Evolutionary conservation across 768 basidiomycete genomes (phyloP).

Genomic region (Tulasnella sp.): DNA sequence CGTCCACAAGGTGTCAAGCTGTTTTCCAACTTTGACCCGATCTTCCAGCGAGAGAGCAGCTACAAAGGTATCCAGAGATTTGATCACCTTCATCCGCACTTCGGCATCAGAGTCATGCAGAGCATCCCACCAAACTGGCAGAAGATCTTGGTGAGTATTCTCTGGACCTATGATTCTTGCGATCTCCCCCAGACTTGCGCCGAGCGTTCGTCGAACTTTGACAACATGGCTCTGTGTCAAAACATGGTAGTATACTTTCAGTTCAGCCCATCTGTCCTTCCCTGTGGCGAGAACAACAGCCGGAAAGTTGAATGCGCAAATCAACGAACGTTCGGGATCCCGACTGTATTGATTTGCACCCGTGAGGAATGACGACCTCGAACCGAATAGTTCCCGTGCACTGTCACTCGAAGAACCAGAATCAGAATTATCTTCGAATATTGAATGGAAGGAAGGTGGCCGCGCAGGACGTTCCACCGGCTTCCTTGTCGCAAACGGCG

Average conservation of each 20-base stretch:
- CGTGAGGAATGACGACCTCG: background rate
- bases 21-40: constrained; percentile 31
- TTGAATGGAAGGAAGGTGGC: background rate
- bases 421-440: constrained; percentile 13
- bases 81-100: constrained; percentile 57
- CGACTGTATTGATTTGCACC: constrained; percentile 16
- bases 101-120: constrained; percentile 43
- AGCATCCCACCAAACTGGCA: constrained; percentile 55
- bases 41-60: constrained; percentile 36
- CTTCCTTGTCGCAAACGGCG: background rate
- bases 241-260: constrained; percentile 53
- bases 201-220: constrained; percentile 65
- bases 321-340: constrained; percentile 59
- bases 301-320: constrained; percentile 84
- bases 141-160: constrained; percentile 50
- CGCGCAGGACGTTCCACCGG: background rate
- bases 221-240: constrained; percentile 46
- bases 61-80: constrained; percentile 47
- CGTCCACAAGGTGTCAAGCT: constrained; percentile 43
- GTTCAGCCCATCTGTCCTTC: constrained; percentile 51
- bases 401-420: constrained; percentile 16
- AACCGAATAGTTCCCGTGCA: background rate
- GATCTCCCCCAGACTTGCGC: constrained; percentile 79
- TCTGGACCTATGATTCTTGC: constrained; percentile 71
- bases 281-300: constrained; percentile 81